Conservation (phyloP, 306 rosid species). For the Dryas alaskensis region DNA sequence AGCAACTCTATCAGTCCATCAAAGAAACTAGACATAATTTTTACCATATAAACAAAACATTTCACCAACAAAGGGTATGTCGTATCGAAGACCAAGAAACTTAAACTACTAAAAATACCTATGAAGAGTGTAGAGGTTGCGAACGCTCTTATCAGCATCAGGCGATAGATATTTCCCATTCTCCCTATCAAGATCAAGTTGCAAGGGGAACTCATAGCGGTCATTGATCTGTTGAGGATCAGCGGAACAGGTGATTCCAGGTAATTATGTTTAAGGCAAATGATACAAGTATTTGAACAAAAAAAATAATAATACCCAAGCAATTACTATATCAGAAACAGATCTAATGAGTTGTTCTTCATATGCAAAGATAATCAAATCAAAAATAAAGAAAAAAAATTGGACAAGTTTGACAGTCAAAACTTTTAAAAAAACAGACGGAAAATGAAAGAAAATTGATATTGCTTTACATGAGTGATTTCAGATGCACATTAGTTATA, state of each 20-base stretch:
- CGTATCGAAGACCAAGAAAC: background rate
- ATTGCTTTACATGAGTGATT: background rate
- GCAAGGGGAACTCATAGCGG: conserved; percentile 94
- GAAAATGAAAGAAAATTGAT: background rate
- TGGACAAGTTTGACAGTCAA: background rate
- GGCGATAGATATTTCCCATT: conserved; percentile 84
- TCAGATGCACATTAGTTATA: background rate
- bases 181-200: conserved; percentile 90
- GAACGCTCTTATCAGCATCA: conserved; percentile 82
- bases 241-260: conserved; percentile 16
- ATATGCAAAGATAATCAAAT: background rate
- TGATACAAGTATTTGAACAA: background rate
- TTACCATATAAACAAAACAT: background rate
- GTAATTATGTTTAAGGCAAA: background rate
- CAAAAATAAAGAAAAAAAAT: background rate
- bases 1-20: background rate
- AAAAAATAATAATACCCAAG: background rate
- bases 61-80: background rate
- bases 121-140: conserved; percentile 90
- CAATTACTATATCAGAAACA: background rate
- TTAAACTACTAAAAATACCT: conserved; percentile 44
- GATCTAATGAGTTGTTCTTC: background rate
- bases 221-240: conserved; percentile 70
- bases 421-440: background rate
- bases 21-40: background rate